Conservation (phyloP, 2,329 filamentous ascomycete species). For the Torrubiella hemipterigena region DNA sequence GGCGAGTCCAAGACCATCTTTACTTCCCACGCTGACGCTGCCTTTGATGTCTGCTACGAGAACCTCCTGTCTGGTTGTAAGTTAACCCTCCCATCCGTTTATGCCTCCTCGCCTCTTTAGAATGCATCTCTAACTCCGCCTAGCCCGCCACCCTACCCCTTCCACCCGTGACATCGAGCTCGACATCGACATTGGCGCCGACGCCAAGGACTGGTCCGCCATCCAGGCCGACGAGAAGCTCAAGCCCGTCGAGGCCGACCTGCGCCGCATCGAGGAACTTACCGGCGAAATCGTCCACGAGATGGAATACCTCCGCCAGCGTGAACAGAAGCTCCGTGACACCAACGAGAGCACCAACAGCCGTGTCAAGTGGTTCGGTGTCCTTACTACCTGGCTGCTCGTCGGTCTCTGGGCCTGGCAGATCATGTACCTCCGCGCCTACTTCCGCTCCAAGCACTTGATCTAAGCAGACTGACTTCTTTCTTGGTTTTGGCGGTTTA, state of each 20-base stretch:
- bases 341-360: constrained; percentile 99
- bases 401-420: constrained; percentile 89
- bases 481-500: too few species aligned
- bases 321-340: constrained; percentile 93
- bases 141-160: constrained; percentile 27
- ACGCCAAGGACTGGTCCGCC: constrained; percentile 95
- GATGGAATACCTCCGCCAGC: constrained; percentile 86
- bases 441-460: constrained; percentile 60
- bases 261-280: constrained; percentile 85
- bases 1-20: constrained; percentile 92
- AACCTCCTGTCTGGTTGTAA: constrained; percentile 63
- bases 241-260: constrained; percentile 90
- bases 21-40: constrained; percentile 80
- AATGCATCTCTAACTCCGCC: constrained; percentile 7
- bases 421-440: constrained; percentile 92
- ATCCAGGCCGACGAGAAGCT: constrained; percentile 96
- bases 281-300: constrained; percentile 79
- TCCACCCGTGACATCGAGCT: constrained; percentile 69
- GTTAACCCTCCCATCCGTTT: constrained; percentile 13
- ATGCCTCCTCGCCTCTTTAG: constrained; percentile 5
- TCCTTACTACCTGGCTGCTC: constrained; percentile 84
- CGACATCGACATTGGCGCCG: constrained; percentile 90
- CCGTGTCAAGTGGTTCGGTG: constrained; percentile 96
- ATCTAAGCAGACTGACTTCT: too few species aligned
- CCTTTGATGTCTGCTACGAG: constrained; percentile 95